Evolutionary conservation across 805 yeast genomes (phyloP).

Genomic region (Candida chauliodis): DNA sequence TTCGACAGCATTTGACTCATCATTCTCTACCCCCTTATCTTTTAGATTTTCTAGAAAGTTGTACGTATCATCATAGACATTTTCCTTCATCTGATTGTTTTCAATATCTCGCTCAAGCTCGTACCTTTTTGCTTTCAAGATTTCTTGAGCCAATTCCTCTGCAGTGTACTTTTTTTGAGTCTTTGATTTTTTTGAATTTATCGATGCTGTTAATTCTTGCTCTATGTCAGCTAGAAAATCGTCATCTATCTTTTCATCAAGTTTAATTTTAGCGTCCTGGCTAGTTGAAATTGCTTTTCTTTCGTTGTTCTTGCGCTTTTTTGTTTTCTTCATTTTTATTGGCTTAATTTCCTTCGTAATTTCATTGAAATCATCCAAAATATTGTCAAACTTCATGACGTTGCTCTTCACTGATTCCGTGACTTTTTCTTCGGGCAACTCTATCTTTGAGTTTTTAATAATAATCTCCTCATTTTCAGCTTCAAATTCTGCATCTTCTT

Average conservation of each 20-base stretch:
- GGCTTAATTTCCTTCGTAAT: neutral
- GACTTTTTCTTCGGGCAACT: slow-evolving; percentile 3
- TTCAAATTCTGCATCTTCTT: slow-evolving; percentile 9
- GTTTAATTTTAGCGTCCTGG: neutral
- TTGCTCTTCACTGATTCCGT: neutral
- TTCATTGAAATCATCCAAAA: slow-evolving; percentile 9
- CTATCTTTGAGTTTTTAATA: slow-evolving; percentile 5
- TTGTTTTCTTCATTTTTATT: slow-evolving; percentile 12
- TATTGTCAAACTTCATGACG: neutral
- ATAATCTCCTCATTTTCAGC: slow-evolving; percentile 6
- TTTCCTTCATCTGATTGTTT: slow-evolving; percentile 13
- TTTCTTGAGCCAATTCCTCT: slow-evolving; percentile 33
- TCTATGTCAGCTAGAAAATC: slow-evolving; percentile 19
- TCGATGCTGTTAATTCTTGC: slow-evolving; percentile 28
- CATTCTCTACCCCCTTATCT: neutral
- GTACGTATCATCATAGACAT: slow-evolving; percentile 41
- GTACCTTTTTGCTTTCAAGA: slow-evolving; percentile 20
- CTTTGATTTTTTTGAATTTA: slow-evolving; percentile 24
- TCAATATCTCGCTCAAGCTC: slow-evolving; percentile 14
- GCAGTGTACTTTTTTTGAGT: slow-evolving; percentile 23
- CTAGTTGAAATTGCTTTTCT: neutral
- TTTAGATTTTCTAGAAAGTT: slow-evolving; percentile 32
- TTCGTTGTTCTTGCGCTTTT: neutral
- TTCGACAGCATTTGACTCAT: neutral
- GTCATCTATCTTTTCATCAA: slow-evolving; percentile 17